Evolutionary conservation across 2,329 filamentous ascomycete species (phyloP), one percentile per base, ranked within the genome.

Genomic region (Thelonectria discophora): DNA sequence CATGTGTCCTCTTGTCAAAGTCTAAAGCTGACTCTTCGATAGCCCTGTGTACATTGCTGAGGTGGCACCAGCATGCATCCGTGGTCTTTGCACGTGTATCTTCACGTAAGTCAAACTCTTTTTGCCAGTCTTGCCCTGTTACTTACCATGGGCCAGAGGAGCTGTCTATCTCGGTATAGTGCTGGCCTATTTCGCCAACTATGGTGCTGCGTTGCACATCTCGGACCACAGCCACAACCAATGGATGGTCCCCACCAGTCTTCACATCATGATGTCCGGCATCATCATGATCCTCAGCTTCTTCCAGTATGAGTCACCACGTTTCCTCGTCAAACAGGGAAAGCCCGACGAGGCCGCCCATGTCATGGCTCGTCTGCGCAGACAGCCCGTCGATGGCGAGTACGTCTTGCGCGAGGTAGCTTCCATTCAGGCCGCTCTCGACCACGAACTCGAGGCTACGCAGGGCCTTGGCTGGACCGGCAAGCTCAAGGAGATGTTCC

Each of bases 181-280:
- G 69, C 81, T 94, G 15, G 90, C 89, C 9, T 94, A 93, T 78
- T 94, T 93, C 70, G 86, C 89, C 61, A 90, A 88, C 74, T 90
- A 88, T 72, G 88, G 88, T 60, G 80, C 78, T 55, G 74, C 81
- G 58, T 55, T 86, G 45, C 78, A 86, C 72, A 77, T 88, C 20
- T 74, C 77, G 21, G 78, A 81, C 50, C 68, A 73, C n/a, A 80
- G 78, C 2, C 76, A 80, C 58, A 78, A 79, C 55, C 80, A 82
- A 64, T 87, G 85, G 85, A 82, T 90, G 45, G 84, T 92, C 0
- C 91, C 91, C 0, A 92, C 90, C 43, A 88, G 87, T 67, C 80
- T 94, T 59, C 91, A 94, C 73, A 81, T 94, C 74, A 93, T 93
- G 72, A 93, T 94, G 71, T 88, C 90, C 2, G 85, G 85, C 5